Percentiles rank a stretch among this genome's conserved stretches.
Conservation (phyloP, 2,329 filamentous ascomycete genomes). For the Botryotinia calthae region DNA sequence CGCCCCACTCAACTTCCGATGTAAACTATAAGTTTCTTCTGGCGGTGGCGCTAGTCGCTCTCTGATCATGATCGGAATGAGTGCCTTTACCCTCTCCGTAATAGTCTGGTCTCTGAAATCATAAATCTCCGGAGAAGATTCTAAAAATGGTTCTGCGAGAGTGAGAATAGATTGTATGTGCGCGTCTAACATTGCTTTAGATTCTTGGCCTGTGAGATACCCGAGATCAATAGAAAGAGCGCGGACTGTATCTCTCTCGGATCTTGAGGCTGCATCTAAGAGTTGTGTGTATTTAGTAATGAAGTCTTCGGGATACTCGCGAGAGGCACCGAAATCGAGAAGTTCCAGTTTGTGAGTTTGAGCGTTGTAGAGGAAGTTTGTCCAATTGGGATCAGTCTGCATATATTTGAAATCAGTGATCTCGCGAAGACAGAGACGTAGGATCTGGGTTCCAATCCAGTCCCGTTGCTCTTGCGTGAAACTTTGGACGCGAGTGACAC, state of each 20-base stretch:
- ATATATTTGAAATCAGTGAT: constrained; percentile 95
- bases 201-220: constrained; percentile 90
- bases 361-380: constrained; percentile 91
- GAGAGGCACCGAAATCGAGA: constrained; percentile 90
- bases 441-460: constrained; percentile 93
- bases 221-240: constrained; percentile 73
- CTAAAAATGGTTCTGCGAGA: constrained; percentile 85
- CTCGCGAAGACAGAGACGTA: constrained; percentile 87
- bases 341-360: constrained; percentile 73
- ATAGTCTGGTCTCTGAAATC: constrained; percentile 95
- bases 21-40: constrained; percentile 94
- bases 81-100: constrained; percentile 81
- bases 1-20: constrained; percentile 91
- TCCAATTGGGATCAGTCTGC: constrained; percentile 99
- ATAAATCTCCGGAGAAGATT: constrained; percentile 74
- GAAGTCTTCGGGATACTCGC: constrained; percentile 80
- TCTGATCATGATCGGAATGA: constrained; percentile 90
- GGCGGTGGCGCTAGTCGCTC: constrained; percentile 88
- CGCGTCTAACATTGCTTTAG: constrained; percentile 79
- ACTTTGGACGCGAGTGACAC: constrained; percentile 74
- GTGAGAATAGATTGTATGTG: constrained; percentile 87
- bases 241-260: constrained; percentile 63
- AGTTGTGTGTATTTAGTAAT: constrained; percentile 76
- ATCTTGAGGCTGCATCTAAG: constrained; percentile 73
- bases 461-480: constrained; percentile 83